Evolutionary conservation across 768 basidiomycete species (phyloP), one percentile per base, ranked within the genome.

Genomic region (Pholiota microspora): DNA sequence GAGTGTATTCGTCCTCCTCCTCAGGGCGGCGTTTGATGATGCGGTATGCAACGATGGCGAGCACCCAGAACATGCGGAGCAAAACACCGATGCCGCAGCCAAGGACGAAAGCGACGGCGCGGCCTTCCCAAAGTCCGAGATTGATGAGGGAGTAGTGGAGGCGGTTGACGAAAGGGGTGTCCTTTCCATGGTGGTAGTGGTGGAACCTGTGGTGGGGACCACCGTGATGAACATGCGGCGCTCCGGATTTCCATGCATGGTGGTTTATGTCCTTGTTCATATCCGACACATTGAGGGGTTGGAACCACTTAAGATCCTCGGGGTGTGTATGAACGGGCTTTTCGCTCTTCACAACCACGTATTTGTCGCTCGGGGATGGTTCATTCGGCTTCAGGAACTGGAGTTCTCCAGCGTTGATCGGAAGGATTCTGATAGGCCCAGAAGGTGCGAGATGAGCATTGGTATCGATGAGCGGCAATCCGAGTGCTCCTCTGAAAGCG

Each of bases 81-180:
- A 93, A 78, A 40, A 92, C 90, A 51, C 91, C 91, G 49, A 92
- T 81, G 48, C 90, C 90, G 62, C 88, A 91, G n/a, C 89, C 91
- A 15, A 93, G 78, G 53, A 93, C 90, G 56, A 93, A 93, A 3
- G 92, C 85, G 13, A 93, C 85, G 8, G 84, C 83, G 47, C 89
- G 78, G 48, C 89, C 89, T 69, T 93, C 91, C 89, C 91, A 92
- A 16, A 83, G 83, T 10, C 89, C 88, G 13, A 93, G 81, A 7
- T 80, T 68, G 74, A 82, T 82, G 51, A 92, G 69, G 2, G 89
- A 86, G 51, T 70, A 71, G 62, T 85, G 81, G 57, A 92, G 71
- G 44, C 91, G 84, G 42, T 67, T 71, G 45, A 79, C 54, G 78
- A 89, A 89, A 29, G 78, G 71, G 6, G 12, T 31, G 18, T 56